phyloP scores from a whole-genome alignment of 805 yeast species.

The Kodamaea restingae region DNA sequence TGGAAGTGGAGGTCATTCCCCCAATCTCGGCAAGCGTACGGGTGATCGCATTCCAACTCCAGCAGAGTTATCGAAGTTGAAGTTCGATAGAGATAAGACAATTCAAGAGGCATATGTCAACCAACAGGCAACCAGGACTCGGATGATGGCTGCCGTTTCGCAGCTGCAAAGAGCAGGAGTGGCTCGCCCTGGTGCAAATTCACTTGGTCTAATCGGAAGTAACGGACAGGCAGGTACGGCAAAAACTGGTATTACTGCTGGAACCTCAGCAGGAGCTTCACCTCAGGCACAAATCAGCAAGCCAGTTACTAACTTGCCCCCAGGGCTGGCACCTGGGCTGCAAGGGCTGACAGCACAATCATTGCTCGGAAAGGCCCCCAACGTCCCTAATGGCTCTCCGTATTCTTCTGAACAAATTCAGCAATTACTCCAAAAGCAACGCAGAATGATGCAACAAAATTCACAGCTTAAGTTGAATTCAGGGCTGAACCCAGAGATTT shows the following conservation, averaged over 20 bases:
- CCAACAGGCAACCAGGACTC: constrained; percentile 39
- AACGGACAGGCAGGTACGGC: neutral
- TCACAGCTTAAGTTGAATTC: constrained; percentile 7
- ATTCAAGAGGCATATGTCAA: constrained; percentile 67
- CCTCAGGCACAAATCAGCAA: neutral
- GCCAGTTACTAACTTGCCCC: neutral
- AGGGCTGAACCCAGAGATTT: neutral
- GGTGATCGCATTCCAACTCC: constrained; percentile 62
- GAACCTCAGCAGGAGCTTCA: neutral
- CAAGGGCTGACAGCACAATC: constrained; percentile 12
- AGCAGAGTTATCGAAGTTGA: constrained; percentile 75
- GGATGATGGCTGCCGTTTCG: constrained; percentile 42
- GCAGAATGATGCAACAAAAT: constrained; percentile 41
- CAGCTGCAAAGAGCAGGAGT: constrained; percentile 23
- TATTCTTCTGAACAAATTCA: constrained; percentile 61
- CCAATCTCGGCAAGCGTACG: constrained; percentile 25
- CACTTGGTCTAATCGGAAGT: neutral
- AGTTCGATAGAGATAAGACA: constrained; percentile 81
- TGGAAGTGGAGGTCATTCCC: neutral
- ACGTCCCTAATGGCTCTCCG: constrained; percentile 53
- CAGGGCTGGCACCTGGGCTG: constrained; percentile 1
- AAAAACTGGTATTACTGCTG: neutral
- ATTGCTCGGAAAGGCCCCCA: constrained; percentile 29
- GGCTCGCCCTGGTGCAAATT: constrained; percentile 1
- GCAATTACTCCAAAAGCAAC: constrained; percentile 50